Conservation (phyloP, 1,139 yeast genomes). For the Trichomonascaceae sp. region DNA sequence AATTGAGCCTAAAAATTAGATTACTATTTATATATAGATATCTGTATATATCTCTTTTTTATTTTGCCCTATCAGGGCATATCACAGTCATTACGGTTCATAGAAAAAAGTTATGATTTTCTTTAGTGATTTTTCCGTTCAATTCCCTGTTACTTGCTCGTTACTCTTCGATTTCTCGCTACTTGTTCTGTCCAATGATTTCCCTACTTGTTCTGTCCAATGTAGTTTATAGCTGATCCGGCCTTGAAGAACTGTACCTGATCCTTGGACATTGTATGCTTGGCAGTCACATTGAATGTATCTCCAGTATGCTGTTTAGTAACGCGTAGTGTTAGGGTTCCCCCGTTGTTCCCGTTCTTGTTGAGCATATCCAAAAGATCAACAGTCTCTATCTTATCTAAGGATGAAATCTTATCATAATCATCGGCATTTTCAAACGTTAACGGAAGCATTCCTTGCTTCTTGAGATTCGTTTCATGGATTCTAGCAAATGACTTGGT, state of each 20-base stretch:
- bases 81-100: neutral
- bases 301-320: conserved; percentile 66
- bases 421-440: conserved; percentile 84
- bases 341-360: conserved; percentile 84
- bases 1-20: conserved; percentile 30
- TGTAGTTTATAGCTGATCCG: conserved; percentile 92
- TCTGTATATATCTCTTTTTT: neutral
- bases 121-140: too few species aligned
- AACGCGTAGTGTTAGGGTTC: conserved; percentile 61
- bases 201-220: conserved; percentile 52
- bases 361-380: conserved; percentile 73
- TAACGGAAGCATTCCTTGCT: conserved; percentile 96
- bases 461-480: conserved; percentile 89
- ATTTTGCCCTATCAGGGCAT: neutral
- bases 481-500: conserved; percentile 98
- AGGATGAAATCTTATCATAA: conserved; percentile 71
- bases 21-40: neutral
- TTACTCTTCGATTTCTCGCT: too few species aligned
- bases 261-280: conserved; percentile 95
- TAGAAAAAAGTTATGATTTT: conserved; percentile 1
- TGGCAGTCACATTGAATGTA: conserved; percentile 61
- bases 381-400: conserved; percentile 74
- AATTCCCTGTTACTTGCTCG: too few species aligned
- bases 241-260: conserved; percentile 95
- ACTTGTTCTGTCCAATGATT: too few species aligned